Base-by-base conservation (phyloP, 2,329 filamentous ascomycete species). In the Coniella vitis region DNA sequence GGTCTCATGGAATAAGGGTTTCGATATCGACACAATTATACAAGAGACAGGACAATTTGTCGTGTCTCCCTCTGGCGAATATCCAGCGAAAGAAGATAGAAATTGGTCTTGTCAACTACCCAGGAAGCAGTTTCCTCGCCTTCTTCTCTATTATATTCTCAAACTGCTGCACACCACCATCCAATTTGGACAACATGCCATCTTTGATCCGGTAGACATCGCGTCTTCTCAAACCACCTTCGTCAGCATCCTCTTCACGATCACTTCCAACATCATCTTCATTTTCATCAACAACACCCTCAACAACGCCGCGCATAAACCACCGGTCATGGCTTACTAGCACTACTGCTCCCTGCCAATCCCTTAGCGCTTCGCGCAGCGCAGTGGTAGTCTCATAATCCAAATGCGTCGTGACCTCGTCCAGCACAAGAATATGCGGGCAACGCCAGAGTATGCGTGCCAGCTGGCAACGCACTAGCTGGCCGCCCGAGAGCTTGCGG, bases 351-450 rank as follows among this genome's bases (percentile, higher is more conserved):
- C 88, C 88, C 48, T 82, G 76, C 74, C 86, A 94, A 3, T 68
- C 68, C 13, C 75, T 73, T 54, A 94, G 63, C 2, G 84, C 84
- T 20, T 78, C 73, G 1, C 84, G 74, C 47, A 94, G 66, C 2
- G 85, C 86, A 7, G 79, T 77, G 20, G 91, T 86, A 0, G 86
- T 91, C 65, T 93, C 81, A 54, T 86, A 87, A 62, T 94, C 89
- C 36, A 94, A 72, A 69, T 95, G 89, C 1, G 88, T 91, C 7
- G 87, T 93, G 20, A 89, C 83, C 63, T 89, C 89, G 61, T 91
- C 87, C 7, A 91, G 74, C 5, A 91, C 74, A 2, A 91, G 73
- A 49, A 87, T 76, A 55, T 90, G 86, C 17, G 86, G 86, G 3
- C 77, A 71, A 36, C 69, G 70, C 74, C 82, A 84, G 32, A 91